Base-by-base conservation (phyloP, 2,329 filamentous ascomycete genomes). In the Coniochaeta prunicola region DNA sequence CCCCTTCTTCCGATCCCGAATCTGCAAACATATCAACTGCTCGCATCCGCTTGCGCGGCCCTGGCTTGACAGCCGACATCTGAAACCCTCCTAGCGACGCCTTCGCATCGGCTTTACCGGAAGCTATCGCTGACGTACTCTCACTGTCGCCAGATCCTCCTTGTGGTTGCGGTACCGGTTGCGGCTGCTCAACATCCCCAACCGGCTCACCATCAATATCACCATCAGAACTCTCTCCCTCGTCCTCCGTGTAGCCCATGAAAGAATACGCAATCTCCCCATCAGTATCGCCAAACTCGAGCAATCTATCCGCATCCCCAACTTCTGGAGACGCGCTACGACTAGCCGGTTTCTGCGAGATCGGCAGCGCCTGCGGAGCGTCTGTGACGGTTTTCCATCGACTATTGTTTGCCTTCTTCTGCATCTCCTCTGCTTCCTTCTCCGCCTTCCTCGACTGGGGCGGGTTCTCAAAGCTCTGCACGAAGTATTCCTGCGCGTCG, bases 1-100 rank as follows among this genome's bases (percentile, higher is more conserved):
- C 64, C 45, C 63, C 66, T 30, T 65, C 69, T n/a, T 76, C 74
- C 31, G 71, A 76, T 42, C 72, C 89, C 4, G 87, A 89, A 70
- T 89, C 88, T 12, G 88, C 90, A 82, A 94, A 96, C 90, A 94
- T 92, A 69, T 94, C 90, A 64, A 89, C 89, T 4, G 90, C 90
- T 64, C 86, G 85, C 72, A 90, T 88, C 62, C 88, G 81, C 68
- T 83, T 88, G 65, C 82, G 77, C 59, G 66, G 61, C 54, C 68
- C 66, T 58, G 63, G 55, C 8, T 67, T 64, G 31, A 61, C 62
- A 24, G 53, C 61, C 13, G 59, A 63, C 60, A 66, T 66, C 63
- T 64, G 66, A 62, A 64, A 68, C 33, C 65, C 66, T 24, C 62
- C 68, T 34, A 63, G 63, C 19, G 61, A 62, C 60, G 38, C 61